Evolutionary conservation across 129 eudicot species (phyloP).

Genomic region (Sambucus nigra): DNA sequence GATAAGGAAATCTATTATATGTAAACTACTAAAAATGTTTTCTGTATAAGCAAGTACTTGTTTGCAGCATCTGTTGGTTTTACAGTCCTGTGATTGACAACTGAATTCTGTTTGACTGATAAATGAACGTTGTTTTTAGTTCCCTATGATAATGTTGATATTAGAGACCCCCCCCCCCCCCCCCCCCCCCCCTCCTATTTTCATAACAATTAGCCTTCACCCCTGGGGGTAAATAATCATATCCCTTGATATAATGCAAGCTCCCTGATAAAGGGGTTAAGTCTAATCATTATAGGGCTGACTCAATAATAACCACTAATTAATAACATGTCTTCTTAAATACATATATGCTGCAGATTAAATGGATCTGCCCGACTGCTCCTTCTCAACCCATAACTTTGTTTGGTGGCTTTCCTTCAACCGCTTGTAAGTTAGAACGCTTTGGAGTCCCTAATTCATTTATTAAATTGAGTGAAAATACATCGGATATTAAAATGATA

Average conservation of each 20-base stretch:
- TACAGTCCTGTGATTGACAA: neutral
- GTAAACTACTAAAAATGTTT: conserved; percentile 1
- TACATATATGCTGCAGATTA: conserved; percentile 48
- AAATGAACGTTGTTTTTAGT: too few species aligned
- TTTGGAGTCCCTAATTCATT: neutral
- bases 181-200: too few species aligned
- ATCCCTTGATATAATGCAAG: too few species aligned
- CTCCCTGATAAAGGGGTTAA: too few species aligned
- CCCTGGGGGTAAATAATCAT: too few species aligned
- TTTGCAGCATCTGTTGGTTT: neutral
- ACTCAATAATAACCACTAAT: too few species aligned
- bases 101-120: neutral
- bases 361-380: conserved; percentile 98
- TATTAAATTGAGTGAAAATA: neutral
- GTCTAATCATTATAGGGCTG: too few species aligned
- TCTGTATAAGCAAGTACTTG: conserved; percentile 1
- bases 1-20: neutral
- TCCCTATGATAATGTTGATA: too few species aligned
- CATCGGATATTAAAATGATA: neutral
- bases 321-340: neutral
- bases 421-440: conserved; percentile 61
- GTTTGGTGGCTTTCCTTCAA: conserved; percentile 89
- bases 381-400: conserved; percentile 75
- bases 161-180: too few species aligned
- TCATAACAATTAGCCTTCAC: too few species aligned